Conservation (phyloP, 352 stramenopile genomes). For the Phytophthora parvispora region DNA sequence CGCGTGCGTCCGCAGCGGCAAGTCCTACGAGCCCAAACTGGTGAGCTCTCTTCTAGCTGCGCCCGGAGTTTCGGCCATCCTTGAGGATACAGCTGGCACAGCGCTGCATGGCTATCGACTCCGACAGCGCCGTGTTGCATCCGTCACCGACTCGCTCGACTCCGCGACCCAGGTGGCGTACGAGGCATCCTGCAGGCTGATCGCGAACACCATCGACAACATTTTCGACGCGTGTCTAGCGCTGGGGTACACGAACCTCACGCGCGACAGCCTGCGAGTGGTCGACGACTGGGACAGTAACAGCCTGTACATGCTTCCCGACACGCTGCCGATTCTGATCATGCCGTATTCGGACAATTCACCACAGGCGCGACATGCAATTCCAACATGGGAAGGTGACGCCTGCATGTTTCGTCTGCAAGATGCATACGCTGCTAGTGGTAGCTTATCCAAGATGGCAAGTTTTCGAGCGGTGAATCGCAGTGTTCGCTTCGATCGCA, state of each 20-base stretch:
- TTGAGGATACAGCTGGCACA: slow-evolving; percentile 23
- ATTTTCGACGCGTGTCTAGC: slow-evolving; percentile 24
- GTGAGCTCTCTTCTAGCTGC: slow-evolving; percentile 36
- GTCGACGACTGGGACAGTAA: slow-evolving; percentile 34
- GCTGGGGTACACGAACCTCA: slow-evolving; percentile 35
- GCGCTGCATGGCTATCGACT: slow-evolving; percentile 26
- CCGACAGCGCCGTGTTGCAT: slow-evolving; percentile 18
- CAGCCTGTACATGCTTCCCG: slow-evolving; percentile 18
- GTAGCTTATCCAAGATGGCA: background rate
- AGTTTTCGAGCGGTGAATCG: slow-evolving; percentile 23
- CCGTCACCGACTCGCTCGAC: slow-evolving; percentile 32
- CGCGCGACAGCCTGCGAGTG: slow-evolving; percentile 33
- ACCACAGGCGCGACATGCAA: slow-evolving; percentile 18
- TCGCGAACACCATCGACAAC: slow-evolving; percentile 20
- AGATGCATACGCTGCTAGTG: slow-evolving; percentile 6
- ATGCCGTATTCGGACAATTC: slow-evolving; percentile 56
- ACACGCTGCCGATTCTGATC: slow-evolving; percentile 50
- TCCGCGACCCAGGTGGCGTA: slow-evolving; percentile 7
- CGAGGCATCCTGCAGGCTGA: slow-evolving; percentile 11
- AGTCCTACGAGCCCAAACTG: slow-evolving; percentile 40
- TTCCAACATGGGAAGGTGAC: slow-evolving; percentile 43
- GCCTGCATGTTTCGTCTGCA: slow-evolving; percentile 33
- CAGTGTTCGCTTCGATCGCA: slow-evolving; percentile 11
- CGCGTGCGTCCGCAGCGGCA: slow-evolving; percentile 37
- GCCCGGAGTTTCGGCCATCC: slow-evolving; percentile 12